A percentile compares a stretch with the other conserved stretches of the same genome.
These are phyloP conservation scores for Trichosanthes cucumerina DNA, from an alignment of 306 rosid genomes.

Conservation along the genomic window DNA sequence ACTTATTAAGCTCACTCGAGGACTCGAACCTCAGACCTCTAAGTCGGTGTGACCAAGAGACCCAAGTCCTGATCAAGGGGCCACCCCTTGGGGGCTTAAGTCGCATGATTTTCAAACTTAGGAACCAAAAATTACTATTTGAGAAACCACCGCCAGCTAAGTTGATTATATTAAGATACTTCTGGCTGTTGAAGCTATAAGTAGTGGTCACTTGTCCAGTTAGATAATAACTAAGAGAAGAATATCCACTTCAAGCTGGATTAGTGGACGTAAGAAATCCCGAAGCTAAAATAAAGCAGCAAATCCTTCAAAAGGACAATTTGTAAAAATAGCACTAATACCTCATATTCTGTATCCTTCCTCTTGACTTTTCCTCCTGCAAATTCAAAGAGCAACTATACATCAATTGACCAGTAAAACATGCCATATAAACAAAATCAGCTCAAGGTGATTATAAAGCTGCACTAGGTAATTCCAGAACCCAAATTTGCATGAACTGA, in stretches of 20 bases:
- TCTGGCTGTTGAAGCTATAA: not conserved
- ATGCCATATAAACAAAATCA: not conserved
- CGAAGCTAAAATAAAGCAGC: not conserved
- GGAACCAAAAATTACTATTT: not conserved
- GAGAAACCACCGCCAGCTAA: not conserved
- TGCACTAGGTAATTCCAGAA: not conserved
- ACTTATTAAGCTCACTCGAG: too few species aligned
- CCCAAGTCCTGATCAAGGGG: too few species aligned
- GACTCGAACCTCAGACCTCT: too few species aligned
- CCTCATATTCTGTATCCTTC: constrained; percentile 10
- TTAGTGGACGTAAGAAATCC: not conserved
- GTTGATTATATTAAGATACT: not conserved
- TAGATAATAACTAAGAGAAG: not conserved
- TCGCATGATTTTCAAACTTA: too few species aligned
- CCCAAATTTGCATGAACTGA: not conserved
- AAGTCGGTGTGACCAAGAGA: too few species aligned
- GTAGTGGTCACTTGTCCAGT: not conserved
- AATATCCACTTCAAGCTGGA: not conserved
- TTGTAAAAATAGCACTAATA: not conserved
- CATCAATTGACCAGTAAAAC: constrained; percentile 3
- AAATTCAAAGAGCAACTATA: not conserved
- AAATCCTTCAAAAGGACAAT: not conserved
- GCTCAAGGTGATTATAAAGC: not conserved
- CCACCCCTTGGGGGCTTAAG: too few species aligned
- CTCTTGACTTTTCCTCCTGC: not conserved